phyloP scores from a whole-genome alignment of 495 filamentous ascomycete genomes.

The Viridothelium virens region DNA sequence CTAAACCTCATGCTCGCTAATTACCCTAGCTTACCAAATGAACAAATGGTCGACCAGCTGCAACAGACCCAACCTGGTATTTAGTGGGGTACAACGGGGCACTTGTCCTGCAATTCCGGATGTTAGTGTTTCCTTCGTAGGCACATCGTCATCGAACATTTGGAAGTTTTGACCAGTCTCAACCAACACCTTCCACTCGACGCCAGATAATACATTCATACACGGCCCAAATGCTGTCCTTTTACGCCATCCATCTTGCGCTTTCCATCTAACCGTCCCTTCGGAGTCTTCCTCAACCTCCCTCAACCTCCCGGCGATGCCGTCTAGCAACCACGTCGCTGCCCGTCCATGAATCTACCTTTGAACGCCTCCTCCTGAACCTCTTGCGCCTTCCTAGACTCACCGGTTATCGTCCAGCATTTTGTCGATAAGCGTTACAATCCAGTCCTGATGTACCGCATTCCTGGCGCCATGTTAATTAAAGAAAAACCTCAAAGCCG shows the following conservation, averaged over 20 bases:
- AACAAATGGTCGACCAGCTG: no score
- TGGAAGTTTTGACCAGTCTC: no score
- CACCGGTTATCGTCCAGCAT: not conserved
- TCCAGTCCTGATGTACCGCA: not conserved
- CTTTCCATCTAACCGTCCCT: not conserved
- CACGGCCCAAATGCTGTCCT: no score
- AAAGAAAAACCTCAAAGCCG: constrained; percentile 1
- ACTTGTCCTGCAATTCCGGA: not conserved
- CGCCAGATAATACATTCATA: no score
- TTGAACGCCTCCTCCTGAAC: not conserved
- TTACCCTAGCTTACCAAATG: no score
- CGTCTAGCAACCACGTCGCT: not conserved
- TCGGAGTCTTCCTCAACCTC: not conserved
- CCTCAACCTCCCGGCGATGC: not conserved
- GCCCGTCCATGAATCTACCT: not conserved
- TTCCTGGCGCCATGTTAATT: constrained; percentile 8
- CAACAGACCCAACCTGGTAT: not conserved
- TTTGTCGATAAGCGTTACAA: not conserved
- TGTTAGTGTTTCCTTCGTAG: no score
- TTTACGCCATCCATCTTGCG: not conserved
- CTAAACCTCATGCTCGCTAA: no score
- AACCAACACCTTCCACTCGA: not conserved
- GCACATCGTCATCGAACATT: not conserved
- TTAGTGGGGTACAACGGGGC: not conserved
- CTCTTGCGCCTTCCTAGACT: not conserved